phyloP scores from a whole-genome alignment of 2,329 filamentous ascomycete genomes.

The Nothopassalora personata region DNA sequence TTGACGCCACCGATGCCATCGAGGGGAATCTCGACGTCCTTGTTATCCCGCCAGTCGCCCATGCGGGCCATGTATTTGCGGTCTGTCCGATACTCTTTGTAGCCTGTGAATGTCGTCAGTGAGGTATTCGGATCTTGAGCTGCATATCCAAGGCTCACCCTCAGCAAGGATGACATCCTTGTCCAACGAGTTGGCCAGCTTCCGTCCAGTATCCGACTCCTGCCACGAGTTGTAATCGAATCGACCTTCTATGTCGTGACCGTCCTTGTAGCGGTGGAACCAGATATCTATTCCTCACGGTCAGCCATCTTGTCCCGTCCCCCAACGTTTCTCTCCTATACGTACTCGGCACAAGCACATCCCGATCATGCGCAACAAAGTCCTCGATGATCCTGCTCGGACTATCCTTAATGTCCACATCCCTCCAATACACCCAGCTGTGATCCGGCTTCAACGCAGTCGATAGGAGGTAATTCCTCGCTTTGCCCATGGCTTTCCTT shows the following conservation, averaged over 20 bases:
- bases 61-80: slow-evolving; percentile 84
- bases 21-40: slow-evolving; percentile 84
- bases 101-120: slow-evolving; percentile 51
- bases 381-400: slow-evolving; percentile 85
- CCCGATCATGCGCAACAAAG: slow-evolving; percentile 87
- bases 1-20: slow-evolving; percentile 97
- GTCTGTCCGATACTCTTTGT: slow-evolving; percentile 87
- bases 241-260: slow-evolving; percentile 84
- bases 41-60: slow-evolving; percentile 89
- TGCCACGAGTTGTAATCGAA: slow-evolving; percentile 99
- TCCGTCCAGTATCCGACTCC: slow-evolving; percentile 79
- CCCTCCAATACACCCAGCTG: slow-evolving; percentile 98
- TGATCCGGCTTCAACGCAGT: slow-evolving; percentile 86
- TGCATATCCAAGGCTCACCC: slow-evolving; percentile 47
- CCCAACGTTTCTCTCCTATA: slow-evolving; percentile 16
- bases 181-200: slow-evolving; percentile 65
- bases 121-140: neutral
- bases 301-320: slow-evolving; percentile 13
- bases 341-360: slow-evolving; percentile 92
- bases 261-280: slow-evolving; percentile 82
- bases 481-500: slow-evolving; percentile 81
- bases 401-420: slow-evolving; percentile 92
- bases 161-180: slow-evolving; percentile 84
- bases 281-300: slow-evolving; percentile 65
- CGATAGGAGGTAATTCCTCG: slow-evolving; percentile 84